A percentile compares a stretch with the other conserved stretches of the same genome.
Conservation (phyloP, 495 filamentous ascomycete genomes). For the Apiosordaria backusii region DNA sequence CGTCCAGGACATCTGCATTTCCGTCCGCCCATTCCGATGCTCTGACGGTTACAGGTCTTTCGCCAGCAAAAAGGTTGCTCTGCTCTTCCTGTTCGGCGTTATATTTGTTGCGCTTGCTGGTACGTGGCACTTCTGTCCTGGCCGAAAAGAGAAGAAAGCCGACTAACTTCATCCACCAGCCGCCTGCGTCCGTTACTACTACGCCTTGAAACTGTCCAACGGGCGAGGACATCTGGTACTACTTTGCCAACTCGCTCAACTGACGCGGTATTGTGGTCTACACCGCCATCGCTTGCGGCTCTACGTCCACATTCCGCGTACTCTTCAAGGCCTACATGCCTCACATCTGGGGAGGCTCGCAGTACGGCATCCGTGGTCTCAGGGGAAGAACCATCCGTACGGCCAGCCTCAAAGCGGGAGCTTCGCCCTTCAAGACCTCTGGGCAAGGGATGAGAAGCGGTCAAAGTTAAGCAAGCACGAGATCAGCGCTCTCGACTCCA, state of each 20-base stretch:
- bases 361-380: not conserved
- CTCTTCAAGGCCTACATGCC: slow-evolving; percentile 8
- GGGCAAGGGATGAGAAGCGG: not conserved
- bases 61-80: slow-evolving; percentile 22
- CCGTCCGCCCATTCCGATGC: slow-evolving; percentile 24
- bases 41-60: slow-evolving; percentile 24
- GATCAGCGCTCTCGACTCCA: not conserved
- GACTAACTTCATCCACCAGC: slow-evolving; percentile 2
- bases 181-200: slow-evolving; percentile 13
- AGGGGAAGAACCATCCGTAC: slow-evolving; percentile 1
- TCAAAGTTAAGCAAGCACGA: not conserved
- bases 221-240: slow-evolving; percentile 21
- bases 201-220: slow-evolving; percentile 13
- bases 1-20: slow-evolving; percentile 37
- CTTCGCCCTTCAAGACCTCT: slow-evolving; percentile 5
- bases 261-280: slow-evolving; percentile 11
- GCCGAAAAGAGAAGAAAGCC: not conserved
- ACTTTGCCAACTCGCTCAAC: slow-evolving; percentile 13
- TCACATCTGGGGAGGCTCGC: not conserved
- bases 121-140: not conserved
- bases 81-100: slow-evolving; percentile 12
- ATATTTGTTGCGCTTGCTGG: not conserved
- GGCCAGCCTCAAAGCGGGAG: slow-evolving; percentile 4
- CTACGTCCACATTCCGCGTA: slow-evolving; percentile 10
- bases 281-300: slow-evolving; percentile 8